Conservation (phyloP, 805 yeast genomes). For the Schwanniomyces sp. region DNA sequence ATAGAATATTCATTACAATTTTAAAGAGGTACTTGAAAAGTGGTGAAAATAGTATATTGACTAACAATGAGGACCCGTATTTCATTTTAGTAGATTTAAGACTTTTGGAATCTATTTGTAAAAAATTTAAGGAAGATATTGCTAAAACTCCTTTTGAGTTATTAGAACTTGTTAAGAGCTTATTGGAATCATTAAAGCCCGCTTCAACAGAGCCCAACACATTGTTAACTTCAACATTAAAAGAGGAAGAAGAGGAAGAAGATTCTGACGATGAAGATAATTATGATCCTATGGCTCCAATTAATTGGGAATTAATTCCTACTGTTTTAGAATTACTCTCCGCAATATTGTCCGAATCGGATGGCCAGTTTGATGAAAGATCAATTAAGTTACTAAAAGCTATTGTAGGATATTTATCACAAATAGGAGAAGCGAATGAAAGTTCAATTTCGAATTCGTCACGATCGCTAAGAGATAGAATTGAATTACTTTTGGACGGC, state of each 20-base stretch:
- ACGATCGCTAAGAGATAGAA: conserved; percentile 28
- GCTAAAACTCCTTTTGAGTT: conserved; percentile 59
- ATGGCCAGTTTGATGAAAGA: conserved; percentile 25
- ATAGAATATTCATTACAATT: conserved; percentile 46
- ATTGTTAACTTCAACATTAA: conserved; percentile 3
- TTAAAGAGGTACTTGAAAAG: conserved; percentile 61
- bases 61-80: conserved; percentile 46
- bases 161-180: conserved; percentile 38
- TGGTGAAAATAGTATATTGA: conserved; percentile 9
- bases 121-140: conserved; percentile 55
- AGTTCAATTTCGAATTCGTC: conserved; percentile 13
- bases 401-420: conserved; percentile 23
- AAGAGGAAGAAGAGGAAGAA: conserved; percentile 19
- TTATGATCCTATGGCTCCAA: conserved; percentile 11
- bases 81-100: conserved; percentile 58
- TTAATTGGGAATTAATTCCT: conserved; percentile 19
- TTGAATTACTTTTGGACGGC: conserved; percentile 26
- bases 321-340: conserved; percentile 35
- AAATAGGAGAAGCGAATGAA: conserved; percentile 4
- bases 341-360: conserved; percentile 32
- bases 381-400: conserved; percentile 23
- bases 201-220: background rate
- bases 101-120: conserved; percentile 61
- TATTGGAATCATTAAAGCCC: background rate
- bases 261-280: conserved; percentile 32